Evolutionary conservation across 805 yeast species (phyloP), one percentile per base, ranked within the genome.

Genomic region (Myxozyma kluyveri): DNA sequence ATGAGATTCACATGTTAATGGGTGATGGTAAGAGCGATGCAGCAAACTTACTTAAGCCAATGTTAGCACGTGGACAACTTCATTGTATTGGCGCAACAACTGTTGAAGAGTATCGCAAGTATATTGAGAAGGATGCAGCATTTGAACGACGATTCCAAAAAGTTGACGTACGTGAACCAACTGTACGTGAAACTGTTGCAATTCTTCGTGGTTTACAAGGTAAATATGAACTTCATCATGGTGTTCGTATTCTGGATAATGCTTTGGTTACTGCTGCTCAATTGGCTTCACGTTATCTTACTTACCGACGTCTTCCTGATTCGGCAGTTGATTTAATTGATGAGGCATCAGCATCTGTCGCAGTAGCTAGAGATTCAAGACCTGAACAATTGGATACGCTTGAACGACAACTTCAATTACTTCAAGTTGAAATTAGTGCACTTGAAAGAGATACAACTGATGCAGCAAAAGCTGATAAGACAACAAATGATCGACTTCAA

Each of bases 21-120:
- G 99, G 99, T 63, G 96, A 93, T 68, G 99, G 99, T 68, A 93
- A 90, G 72, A 82, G 86, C 57, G 99, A 93, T 69, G 96, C 96
- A 39, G 99, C 99, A 37, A 93, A 93, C 71, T 79, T 93, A 65
- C 80, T 93, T 69, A 93, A 93, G 73, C 99, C 99, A 35, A 95
- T 95, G 78, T 80, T 93, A 59, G 97, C 99, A 1, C 83, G 99
- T 72, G 98, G 99, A 63, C 79, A 86, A 47, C 81, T 93, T 66
- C 97, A 93, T 71, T 95, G 97, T 71, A 90, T 90, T 67, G 99
- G 99, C 74, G 99, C 99, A 24, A 93, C 99, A 24, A 93, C 99
- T 1, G 84, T 88, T 63, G 85, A 85, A 51, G 99, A 93, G 73
- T 93, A 93, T 76, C 81, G 98, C 67, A 84, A 89, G 66, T 82